These are phyloP conservation scores for Dictyostelium intermedium DNA, from an alignment of 78 protist species.

Conservation along the genomic window DNA sequence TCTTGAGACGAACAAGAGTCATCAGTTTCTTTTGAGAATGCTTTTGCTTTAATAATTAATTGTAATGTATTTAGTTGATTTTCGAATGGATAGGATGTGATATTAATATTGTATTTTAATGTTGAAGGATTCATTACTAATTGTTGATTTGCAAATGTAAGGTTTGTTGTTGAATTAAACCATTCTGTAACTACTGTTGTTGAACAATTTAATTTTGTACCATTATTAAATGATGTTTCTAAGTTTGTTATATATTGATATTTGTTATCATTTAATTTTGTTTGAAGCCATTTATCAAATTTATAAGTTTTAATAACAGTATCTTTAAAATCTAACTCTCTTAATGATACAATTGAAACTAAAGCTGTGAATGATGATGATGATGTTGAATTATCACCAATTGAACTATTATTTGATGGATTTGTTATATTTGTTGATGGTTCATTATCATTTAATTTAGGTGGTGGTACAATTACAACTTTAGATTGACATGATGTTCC, in stretches of 20 bases:
- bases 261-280: background rate
- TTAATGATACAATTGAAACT: background rate
- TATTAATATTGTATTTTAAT: background rate
- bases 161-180: background rate
- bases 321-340: background rate
- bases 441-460: background rate
- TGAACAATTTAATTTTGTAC: background rate
- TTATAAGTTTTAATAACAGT: background rate
- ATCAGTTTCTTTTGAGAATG: background rate
- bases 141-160: background rate
- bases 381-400: background rate
- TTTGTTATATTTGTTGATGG: background rate
- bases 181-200: background rate
- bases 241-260: background rate
- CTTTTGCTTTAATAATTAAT: background rate
- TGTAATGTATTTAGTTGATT: background rate
- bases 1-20: background rate
- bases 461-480: background rate
- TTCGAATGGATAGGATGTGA: background rate
- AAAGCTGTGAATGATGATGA: background rate
- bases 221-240: background rate
- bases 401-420: background rate
- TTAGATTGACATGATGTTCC: background rate
- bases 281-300: conserved; percentile 25
- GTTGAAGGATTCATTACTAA: background rate